A percentile compares a stretch with the other conserved stretches of the same genome.
These are phyloP conservation scores for Dillenia turbinata DNA, from an alignment of 164 flowering plant genomes.

Conservation along the genomic window DNA sequence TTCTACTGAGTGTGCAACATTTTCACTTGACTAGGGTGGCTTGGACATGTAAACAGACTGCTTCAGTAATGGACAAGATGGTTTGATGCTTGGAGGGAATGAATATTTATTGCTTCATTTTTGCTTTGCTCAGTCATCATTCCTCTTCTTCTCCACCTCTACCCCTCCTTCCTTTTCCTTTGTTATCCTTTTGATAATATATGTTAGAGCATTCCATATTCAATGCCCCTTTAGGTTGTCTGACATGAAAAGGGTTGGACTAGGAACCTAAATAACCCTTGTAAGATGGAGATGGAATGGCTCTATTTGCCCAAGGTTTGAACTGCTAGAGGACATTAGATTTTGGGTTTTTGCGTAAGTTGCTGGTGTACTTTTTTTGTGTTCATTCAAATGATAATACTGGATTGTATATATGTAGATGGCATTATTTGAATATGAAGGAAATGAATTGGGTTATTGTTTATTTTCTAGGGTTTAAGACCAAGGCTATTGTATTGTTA, in stretches of 20 bases:
- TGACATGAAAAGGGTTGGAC: slow-evolving; percentile 1
- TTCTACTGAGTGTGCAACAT: too few species aligned
- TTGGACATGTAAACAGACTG: too few species aligned
- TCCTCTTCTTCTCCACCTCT: too few species aligned
- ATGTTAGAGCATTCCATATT: slow-evolving; percentile 18
- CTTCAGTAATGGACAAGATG: slow-evolving; percentile 14
- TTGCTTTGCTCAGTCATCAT: background rate
- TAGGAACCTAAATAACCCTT: slow-evolving; percentile 10
- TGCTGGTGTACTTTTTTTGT: slow-evolving; percentile 1
- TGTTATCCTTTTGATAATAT: background rate
- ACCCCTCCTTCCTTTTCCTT: background rate
- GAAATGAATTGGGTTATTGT: slow-evolving; percentile 9
- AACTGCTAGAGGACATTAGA: slow-evolving; percentile 14
- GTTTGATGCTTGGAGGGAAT: slow-evolving; percentile 13
- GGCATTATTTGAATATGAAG: slow-evolving; percentile 6
- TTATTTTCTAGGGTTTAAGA: slow-evolving; percentile 10
- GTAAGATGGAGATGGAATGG: slow-evolving; percentile 5
- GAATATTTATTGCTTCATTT: slow-evolving; percentile 2
- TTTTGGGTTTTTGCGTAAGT: slow-evolving; percentile 7
- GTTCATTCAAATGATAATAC: background rate
- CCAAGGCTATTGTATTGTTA: slow-evolving; percentile 5
- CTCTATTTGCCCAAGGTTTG: slow-evolving; percentile 13
- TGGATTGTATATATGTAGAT: slow-evolving; percentile 4
- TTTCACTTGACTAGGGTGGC: too few species aligned
- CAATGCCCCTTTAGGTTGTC: slow-evolving; percentile 9